Conservation (phyloP, 2,329 filamentous ascomycete species). For the Aspergillus versicolor region DNA sequence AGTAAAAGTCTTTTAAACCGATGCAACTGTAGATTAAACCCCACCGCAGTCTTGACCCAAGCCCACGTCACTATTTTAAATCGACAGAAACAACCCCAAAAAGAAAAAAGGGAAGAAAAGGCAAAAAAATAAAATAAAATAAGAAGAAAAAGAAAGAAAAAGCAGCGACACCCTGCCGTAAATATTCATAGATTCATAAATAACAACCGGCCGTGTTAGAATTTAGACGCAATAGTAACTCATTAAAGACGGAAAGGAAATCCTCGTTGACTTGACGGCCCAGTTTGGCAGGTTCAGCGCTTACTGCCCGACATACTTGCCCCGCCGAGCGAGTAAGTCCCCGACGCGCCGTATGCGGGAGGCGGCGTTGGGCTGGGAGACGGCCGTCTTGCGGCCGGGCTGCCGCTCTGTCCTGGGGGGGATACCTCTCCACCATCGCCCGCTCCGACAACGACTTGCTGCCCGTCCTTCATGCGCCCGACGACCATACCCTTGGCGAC, state of each 20-base stretch:
- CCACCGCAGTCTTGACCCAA: background rate
- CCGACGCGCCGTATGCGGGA: conserved; percentile 40
- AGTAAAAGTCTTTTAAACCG: background rate
- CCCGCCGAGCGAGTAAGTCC: conserved; percentile 35
- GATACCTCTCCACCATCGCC: conserved; percentile 46
- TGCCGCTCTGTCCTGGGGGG: conserved; percentile 17
- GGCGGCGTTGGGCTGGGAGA: conserved; percentile 40
- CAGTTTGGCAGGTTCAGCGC: conserved; percentile 13
- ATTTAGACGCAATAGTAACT: background rate
- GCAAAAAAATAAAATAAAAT: too few species aligned
- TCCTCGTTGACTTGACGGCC: background rate
- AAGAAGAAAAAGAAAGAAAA: background rate
- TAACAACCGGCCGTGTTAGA: background rate
- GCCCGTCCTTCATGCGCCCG: conserved; percentile 49
- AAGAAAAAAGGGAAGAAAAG: too few species aligned
- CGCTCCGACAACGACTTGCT: conserved; percentile 48
- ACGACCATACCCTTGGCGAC: conserved; percentile 89
- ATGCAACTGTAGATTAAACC: background rate
- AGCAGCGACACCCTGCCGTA: background rate
- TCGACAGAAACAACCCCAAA: background rate
- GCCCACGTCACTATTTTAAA: background rate
- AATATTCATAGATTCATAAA: background rate
- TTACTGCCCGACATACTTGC: conserved; percentile 33
- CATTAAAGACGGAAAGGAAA: background rate
- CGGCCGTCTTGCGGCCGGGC: conserved; percentile 27